Conservation (phyloP, 345 rosid species). For the Eucalyptus polyanthemos region DNA sequence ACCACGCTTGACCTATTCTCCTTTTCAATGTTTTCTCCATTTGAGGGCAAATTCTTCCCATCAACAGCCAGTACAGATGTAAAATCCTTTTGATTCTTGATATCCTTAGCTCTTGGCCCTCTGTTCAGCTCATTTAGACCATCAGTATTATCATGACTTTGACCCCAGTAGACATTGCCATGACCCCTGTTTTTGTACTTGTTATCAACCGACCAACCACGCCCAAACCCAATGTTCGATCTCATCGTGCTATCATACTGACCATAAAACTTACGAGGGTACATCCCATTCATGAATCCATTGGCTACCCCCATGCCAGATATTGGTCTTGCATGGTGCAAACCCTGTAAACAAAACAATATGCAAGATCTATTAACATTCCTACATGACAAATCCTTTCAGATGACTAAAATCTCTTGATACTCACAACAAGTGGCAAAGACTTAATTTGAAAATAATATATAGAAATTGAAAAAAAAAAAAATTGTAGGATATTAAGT, state of each 20-base stretch:
- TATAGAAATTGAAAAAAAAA: background rate
- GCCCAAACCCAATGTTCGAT: conserved; percentile 50
- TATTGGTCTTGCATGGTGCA: conserved; percentile 43
- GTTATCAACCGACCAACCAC: conserved; percentile 51
- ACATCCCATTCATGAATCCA: conserved; percentile 56
- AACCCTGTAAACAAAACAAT: conserved; percentile 19
- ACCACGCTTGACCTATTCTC: conserved; percentile 4
- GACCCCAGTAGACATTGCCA: conserved; percentile 53
- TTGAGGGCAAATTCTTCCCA: conserved; percentile 30
- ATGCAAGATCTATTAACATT: background rate
- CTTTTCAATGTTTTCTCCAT: conserved; percentile 5
- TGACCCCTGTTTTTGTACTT: conserved; percentile 62
- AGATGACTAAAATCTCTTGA: background rate
- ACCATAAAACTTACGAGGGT: conserved; percentile 52
- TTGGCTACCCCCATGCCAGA: conserved; percentile 44
- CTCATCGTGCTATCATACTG: conserved; percentile 52
- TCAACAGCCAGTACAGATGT: conserved; percentile 22
- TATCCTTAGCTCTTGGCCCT: conserved; percentile 78
- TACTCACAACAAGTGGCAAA: background rate
- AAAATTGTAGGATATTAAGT: background rate
- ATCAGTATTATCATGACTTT: conserved; percentile 49
- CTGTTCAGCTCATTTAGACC: conserved; percentile 82
- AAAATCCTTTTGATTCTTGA: conserved; percentile 48
- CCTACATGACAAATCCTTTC: background rate
- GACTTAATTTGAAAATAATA: background rate